These are phyloP conservation scores for Blepharisma undulans DNA, from an alignment of 169 alveolate genomes.

Conservation along the genomic window DNA sequence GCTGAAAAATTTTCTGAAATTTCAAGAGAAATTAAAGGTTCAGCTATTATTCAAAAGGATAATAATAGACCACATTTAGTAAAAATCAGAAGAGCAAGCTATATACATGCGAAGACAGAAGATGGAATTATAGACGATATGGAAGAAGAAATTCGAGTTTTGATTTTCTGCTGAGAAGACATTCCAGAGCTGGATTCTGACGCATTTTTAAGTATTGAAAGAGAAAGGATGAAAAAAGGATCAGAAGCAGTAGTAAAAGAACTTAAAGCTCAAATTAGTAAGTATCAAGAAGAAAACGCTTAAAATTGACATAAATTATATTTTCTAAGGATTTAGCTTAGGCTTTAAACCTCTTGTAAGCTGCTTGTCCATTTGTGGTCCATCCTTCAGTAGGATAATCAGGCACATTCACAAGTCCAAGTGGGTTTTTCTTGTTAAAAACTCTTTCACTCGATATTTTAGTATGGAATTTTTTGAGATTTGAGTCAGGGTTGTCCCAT, in stretches of 20 bases:
- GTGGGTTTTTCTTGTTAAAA: neutral
- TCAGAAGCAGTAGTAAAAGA: neutral
- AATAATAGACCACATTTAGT: neutral
- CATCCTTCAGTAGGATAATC: constrained; percentile 20
- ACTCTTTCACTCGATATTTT: neutral
- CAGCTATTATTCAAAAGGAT: neutral
- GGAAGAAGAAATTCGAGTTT: constrained; percentile 1
- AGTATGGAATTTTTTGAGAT: neutral
- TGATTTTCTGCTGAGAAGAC: constrained; percentile 6
- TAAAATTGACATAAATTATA: neutral
- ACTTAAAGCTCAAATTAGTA: neutral
- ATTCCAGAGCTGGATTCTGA: neutral
- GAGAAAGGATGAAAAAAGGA: neutral
- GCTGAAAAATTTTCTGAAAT: neutral
- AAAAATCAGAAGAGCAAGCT: neutral
- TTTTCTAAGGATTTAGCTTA: neutral
- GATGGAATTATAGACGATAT: neutral
- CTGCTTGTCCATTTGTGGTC: neutral
- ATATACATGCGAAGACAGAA: neutral
- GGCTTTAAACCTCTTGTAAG: neutral
- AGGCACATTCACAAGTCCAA: neutral
- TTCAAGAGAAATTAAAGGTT: neutral
- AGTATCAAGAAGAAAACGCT: neutral
- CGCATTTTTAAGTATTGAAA: neutral
- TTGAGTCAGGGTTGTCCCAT: neutral